phyloP scores from a whole-genome alignment of 371 early-diverging fungal genomes.

The Encephalitozoon intestinalis region DNA sequence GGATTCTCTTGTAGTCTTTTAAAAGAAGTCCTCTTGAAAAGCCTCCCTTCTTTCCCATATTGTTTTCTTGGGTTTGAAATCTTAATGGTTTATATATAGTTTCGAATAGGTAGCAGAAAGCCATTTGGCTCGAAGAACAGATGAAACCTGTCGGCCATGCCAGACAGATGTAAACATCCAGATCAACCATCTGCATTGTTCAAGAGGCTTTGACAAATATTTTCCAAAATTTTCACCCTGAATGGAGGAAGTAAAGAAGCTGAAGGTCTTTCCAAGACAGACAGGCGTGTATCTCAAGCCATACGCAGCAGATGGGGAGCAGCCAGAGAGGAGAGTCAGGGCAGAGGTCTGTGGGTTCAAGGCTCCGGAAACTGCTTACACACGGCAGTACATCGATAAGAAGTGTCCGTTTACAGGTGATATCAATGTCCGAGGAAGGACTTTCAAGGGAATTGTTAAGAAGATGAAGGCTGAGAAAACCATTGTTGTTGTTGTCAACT shows the following conservation, averaged over 20 bases:
- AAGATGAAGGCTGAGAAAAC: slow-evolving; percentile 98
- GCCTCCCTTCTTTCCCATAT: slow-evolving; percentile 42
- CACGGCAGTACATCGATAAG: slow-evolving; percentile 90
- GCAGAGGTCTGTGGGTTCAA: slow-evolving; percentile 96
- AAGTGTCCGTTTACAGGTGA: slow-evolving; percentile 99
- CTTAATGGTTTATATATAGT: neutral
- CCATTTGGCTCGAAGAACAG: neutral
- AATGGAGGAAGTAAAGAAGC: slow-evolving; percentile 84
- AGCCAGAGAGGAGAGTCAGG: slow-evolving; percentile 69
- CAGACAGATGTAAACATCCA: neutral
- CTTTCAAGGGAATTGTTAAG: slow-evolving; percentile 84
- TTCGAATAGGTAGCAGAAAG: neutral
- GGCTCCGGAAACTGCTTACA: slow-evolving; percentile 94
- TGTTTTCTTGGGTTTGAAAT: slow-evolving; percentile 26
- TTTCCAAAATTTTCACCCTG: slow-evolving; percentile 54
- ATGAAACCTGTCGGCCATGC: neutral
- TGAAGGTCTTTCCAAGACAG: slow-evolving; percentile 73
- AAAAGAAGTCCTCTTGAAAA: slow-evolving; percentile 54
- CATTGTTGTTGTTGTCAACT: slow-evolving; percentile 89
- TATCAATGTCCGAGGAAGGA: slow-evolving; percentile 92
- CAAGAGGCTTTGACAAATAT: neutral
- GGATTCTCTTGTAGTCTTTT: slow-evolving; percentile 58
- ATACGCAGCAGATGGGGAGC: slow-evolving; percentile 61
- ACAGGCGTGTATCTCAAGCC: slow-evolving; percentile 73
- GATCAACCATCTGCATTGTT: neutral